Base-by-base conservation (phyloP, 768 basidiomycete species). In the Suillus subaureus region DNA sequence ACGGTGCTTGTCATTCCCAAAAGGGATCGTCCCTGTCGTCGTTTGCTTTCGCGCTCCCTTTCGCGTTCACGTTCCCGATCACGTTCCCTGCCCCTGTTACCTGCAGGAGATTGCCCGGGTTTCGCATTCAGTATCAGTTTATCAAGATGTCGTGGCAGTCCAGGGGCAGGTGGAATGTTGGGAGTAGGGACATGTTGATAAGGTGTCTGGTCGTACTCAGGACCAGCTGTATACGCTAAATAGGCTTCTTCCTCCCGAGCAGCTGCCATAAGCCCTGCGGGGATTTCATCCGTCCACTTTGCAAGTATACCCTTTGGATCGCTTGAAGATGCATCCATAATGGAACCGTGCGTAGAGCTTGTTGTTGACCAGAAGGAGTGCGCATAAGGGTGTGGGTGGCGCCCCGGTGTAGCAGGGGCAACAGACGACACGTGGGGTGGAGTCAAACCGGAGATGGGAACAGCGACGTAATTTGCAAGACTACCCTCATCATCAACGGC, bases 401-500 rank as follows among this genome's bases (percentile, higher is more conserved):
- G 74, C 60, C 75, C 78, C 26, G 74, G 71, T 45, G 72, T 69
- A 42, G 79, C 78, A n/a, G 81, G 75, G 57, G 78, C 80, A 15
- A 73, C 74, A 40, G 77, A 77, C 16, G 77, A 77, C 21, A 74
- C 68, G 16, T 70, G 73, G 55, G 76, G 75, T 0, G 76, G 78
- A 7, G 78, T 75, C 28, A 75, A 58, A 26, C 73, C 76, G 63
- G 76, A 78, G 42, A 77, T 74, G 1, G 76, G 69, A 60, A 79
- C 73, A 52, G 90, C 89, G 65, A 99, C 89, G 74, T 97, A 98
- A 79, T 99, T 99, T 62, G 97, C 94, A 54, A 99, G 83, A 33
- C 91, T 91, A 39, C 97, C 97, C 71, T 95, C 92, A 74, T 98
- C 96, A 73, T 96, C 94, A 56, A 96, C 94, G 1, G 94, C 94